phyloP scores from a whole-genome alignment of 805 yeast species.

The Barnettozyma pratensis region DNA sequence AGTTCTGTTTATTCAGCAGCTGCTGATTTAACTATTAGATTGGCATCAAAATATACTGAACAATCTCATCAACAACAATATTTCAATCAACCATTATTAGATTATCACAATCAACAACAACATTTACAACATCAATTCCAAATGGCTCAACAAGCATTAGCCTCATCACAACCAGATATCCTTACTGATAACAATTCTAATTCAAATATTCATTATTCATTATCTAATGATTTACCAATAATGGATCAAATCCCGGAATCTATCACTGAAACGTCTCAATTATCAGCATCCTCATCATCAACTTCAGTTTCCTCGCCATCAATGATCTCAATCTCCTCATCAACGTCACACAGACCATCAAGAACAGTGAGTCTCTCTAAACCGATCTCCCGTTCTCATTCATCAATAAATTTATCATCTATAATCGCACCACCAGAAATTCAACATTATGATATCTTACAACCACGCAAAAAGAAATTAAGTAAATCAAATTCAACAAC shows the following conservation, averaged over 20 bases:
- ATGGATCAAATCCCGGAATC: constrained; percentile 6
- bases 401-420: constrained; percentile 50
- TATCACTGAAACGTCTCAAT: constrained; percentile 3
- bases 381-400: constrained; percentile 36
- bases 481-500: constrained; percentile 18
- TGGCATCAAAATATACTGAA: constrained; percentile 22
- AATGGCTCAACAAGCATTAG: not conserved
- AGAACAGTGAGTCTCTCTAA: constrained; percentile 5
- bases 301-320: not conserved
- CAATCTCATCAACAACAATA: constrained; percentile 1
- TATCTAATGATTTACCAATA: not conserved
- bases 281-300: constrained; percentile 2
- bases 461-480: constrained; percentile 19
- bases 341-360: not conserved
- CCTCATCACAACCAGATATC: not conserved
- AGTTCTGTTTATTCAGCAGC: constrained; percentile 22
- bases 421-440: constrained; percentile 35
- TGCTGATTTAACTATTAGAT: constrained; percentile 26
- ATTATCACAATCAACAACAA: constrained; percentile 1
- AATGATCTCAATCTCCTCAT: not conserved
- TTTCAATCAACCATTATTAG: not conserved
- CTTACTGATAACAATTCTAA: not conserved
- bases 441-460: constrained; percentile 21
- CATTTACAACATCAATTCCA: not conserved
- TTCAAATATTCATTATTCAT: not conserved